Conservation (phyloP, 2,329 filamentous ascomycete species). For the Zymoseptoria pseudotritici region DNA sequence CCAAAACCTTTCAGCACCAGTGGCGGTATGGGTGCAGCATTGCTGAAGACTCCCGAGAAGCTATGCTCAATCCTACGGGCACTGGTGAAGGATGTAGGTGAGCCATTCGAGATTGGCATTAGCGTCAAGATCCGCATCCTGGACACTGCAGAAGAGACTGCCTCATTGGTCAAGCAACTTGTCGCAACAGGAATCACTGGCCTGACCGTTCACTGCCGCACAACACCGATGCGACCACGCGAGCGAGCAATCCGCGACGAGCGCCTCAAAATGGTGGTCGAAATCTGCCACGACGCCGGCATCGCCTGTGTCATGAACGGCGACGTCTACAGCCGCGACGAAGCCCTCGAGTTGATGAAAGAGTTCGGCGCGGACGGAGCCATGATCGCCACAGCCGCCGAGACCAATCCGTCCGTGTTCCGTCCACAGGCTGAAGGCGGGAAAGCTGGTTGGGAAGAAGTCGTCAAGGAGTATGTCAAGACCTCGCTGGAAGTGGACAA, state of each 20-base stretch:
- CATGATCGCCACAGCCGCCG: slow-evolving; percentile 93
- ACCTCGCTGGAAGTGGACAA: slow-evolving; percentile 72
- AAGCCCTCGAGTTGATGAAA: slow-evolving; percentile 62
- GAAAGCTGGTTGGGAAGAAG: slow-evolving; percentile 64
- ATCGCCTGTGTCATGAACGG: slow-evolving; percentile 96
- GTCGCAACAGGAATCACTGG: slow-evolving; percentile 85
- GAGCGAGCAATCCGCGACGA: slow-evolving; percentile 72
- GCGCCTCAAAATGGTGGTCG: slow-evolving; percentile 75
- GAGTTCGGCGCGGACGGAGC: slow-evolving; percentile 86
- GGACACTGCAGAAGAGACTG: slow-evolving; percentile 67
- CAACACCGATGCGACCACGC: slow-evolving; percentile 86
- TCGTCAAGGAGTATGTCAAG: slow-evolving; percentile 68
- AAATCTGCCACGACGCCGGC: slow-evolving; percentile 72
- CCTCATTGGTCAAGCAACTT: slow-evolving; percentile 67
- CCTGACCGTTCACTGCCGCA: slow-evolving; percentile 90
- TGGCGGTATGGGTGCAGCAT: slow-evolving; percentile 90
- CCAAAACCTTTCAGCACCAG: slow-evolving; percentile 92
- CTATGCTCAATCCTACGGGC: slow-evolving; percentile 76
- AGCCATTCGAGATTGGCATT: slow-evolving; percentile 79
- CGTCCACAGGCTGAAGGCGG: slow-evolving; percentile 62
- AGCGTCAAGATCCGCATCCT: slow-evolving; percentile 94
- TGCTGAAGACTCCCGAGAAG: slow-evolving; percentile 76
- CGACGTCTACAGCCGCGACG: slow-evolving; percentile 69
- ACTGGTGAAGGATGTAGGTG: slow-evolving; percentile 69
- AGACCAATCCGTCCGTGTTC: slow-evolving; percentile 88